phyloP scores from a whole-genome alignment of 2,329 filamentous ascomycete species.

The Cryphonectria nitschkei region DNA sequence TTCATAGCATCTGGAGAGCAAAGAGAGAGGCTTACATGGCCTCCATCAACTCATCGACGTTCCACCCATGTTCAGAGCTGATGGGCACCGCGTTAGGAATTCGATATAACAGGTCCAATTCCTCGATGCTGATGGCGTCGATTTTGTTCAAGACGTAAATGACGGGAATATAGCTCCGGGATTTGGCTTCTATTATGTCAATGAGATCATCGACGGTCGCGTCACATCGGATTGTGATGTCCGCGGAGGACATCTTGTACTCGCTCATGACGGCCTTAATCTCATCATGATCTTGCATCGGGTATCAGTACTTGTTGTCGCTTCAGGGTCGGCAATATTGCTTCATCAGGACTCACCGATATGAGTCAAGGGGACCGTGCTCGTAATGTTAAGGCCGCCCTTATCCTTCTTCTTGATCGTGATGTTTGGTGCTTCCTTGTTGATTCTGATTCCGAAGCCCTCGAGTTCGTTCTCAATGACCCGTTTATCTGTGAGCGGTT shows the following conservation, averaged over 20 bases:
- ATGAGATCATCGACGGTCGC: constrained; percentile 97
- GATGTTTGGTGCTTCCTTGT: constrained; percentile 96
- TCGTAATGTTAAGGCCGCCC: constrained; percentile 94
- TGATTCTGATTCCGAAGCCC: constrained; percentile 96
- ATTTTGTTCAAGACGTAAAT: constrained; percentile 99
- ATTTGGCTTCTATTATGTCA: constrained; percentile 92
- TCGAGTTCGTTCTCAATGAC: constrained; percentile 95
- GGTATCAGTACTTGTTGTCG: not conserved
- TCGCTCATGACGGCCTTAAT: constrained; percentile 98
- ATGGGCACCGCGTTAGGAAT: constrained; percentile 98
- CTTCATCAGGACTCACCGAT: constrained; percentile 51
- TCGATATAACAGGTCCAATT: constrained; percentile 92
- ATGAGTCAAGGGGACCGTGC: constrained; percentile 86
- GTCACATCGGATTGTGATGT: constrained; percentile 97
- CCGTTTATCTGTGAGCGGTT: constrained; percentile 94
- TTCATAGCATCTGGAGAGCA: not conserved
- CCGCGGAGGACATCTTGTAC: constrained; percentile 94
- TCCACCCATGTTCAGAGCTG: constrained; percentile 97
- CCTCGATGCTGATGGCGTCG: constrained; percentile 95
- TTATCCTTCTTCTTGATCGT: constrained; percentile 99
- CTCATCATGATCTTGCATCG: constrained; percentile 73
- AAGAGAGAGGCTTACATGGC: constrained; percentile 64
- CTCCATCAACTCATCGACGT: constrained; percentile 94
- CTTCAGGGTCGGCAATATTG: no score
- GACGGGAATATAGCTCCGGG: constrained; percentile 96